Base-by-base conservation (phyloP, 192 early-diverging fungal species). In the Backusella luteola region DNA sequence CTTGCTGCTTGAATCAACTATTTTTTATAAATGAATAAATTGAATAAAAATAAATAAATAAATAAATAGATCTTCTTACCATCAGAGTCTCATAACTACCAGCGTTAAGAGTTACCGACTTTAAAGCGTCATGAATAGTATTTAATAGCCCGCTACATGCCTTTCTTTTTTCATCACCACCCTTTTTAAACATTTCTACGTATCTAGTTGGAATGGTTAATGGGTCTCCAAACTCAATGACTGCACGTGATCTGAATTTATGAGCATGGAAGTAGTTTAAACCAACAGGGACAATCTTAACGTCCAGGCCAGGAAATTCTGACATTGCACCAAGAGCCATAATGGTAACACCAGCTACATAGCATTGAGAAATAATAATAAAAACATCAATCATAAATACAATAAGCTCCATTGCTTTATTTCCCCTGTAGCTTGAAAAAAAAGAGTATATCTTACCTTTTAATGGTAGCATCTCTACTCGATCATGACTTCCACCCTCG, bases 401-500 rank as follows among this genome's bases (percentile, higher is more conserved):
- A n/a, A n/a, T 63, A 26, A 26, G 26, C 12, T 63, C 1, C 23
- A 23, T 63, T 29, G 0, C 7, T 14, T 34, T 41, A 34, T 53
- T 34, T 17, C 11, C 1, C 12, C 1, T 21, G 19, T 17, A n/a
- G 6, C 36, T 26, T 73, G 3, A 42, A 26, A 34, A 44, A 36
- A 49, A 46, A 42, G n/a, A 8, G 38, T 69, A 11, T 26, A 39
- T 67, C 34, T 17, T 82, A 89, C 88, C 93, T 89, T 98, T 99
- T 70, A 99, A 87, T 53, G 98, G 98, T 71, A 99, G 83, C 88
- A 99, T 92, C 74, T 98, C 93, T 6, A 94, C 89, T 69, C 96
- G 93, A 81, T 99, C 98, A 84, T 99, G 98, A 76, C 92, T 94
- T 7, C 98, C 98, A 36, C 98, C 97, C 73, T 98, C 98, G 11